A percentile compares a stretch with the other conserved stretches of the same genome.
These are phyloP conservation scores for Hura crepitans DNA, from an alignment of 441 rosid genomes.

Conservation along the genomic window DNA sequence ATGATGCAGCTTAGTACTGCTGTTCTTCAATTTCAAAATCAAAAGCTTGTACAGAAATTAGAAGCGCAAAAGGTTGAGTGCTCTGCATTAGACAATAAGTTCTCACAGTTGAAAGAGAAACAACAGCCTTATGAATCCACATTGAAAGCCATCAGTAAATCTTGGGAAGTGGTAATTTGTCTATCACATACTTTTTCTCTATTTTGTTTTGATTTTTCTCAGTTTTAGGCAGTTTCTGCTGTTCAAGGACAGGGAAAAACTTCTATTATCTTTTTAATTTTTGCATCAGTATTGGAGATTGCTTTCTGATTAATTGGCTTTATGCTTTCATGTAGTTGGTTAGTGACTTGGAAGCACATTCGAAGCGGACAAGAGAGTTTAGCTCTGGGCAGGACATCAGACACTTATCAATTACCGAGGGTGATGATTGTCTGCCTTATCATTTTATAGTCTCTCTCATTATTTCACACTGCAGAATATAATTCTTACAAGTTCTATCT, in stretches of 20 bases:
- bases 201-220: background rate
- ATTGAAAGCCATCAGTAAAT: slow-evolving; percentile 53
- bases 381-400: slow-evolving; percentile 35
- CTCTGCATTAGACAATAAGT: slow-evolving; percentile 55
- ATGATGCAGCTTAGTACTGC: slow-evolving; percentile 63
- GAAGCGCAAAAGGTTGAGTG: slow-evolving; percentile 82
- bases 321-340: slow-evolving; percentile 53
- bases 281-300: slow-evolving; percentile 9
- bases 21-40: slow-evolving; percentile 86
- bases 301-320: slow-evolving; percentile 33
- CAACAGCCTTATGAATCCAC: slow-evolving; percentile 56
- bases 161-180: slow-evolving; percentile 78
- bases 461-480: background rate
- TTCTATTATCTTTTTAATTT: slow-evolving; percentile 16
- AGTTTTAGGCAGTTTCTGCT: too few relatives aligned
- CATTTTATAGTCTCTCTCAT: too few relatives aligned
- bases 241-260: background rate
- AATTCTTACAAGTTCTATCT: background rate
- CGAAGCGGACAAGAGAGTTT: slow-evolving; percentile 45
- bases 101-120: slow-evolving; percentile 52
- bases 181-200: too few relatives aligned
- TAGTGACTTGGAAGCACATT: slow-evolving; percentile 58
- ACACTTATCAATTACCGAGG: slow-evolving; percentile 32
- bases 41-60: slow-evolving; percentile 74
- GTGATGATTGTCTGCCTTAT: slow-evolving; percentile 36